Percentiles rank a stretch among this genome's conserved stretches.
These are phyloP conservation scores for Podila minutissima DNA, from an alignment of 192 early-diverging fungal species.

Conservation along the genomic window DNA sequence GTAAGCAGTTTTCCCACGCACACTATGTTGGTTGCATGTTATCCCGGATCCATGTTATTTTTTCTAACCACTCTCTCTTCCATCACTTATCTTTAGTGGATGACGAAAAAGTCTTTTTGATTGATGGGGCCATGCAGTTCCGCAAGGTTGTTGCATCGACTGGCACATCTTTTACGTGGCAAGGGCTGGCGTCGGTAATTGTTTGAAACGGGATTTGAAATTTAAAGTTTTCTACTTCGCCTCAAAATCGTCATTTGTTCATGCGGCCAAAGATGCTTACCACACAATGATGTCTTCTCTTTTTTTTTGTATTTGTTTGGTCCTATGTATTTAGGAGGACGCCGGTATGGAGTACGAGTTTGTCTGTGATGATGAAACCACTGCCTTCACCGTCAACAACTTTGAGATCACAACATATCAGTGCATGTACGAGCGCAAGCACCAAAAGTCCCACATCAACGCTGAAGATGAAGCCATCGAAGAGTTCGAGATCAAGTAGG, in stretches of 20 bases:
- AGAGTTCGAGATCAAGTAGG: slow-evolving; percentile 56
- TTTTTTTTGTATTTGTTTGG: not conserved
- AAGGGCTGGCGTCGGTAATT: slow-evolving; percentile 58
- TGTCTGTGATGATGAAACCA: slow-evolving; percentile 55
- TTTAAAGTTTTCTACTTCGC: not conserved
- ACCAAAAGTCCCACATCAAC: slow-evolving; percentile 54
- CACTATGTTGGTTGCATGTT: not conserved
- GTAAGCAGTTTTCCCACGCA: slow-evolving; percentile 1
- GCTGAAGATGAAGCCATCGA: slow-evolving; percentile 63
- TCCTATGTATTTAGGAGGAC: slow-evolving; percentile 36
- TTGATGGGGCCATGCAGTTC: slow-evolving; percentile 67
- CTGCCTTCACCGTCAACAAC: slow-evolving; percentile 41
- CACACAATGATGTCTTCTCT: not conserved
- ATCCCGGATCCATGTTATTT: not conserved
- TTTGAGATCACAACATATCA: slow-evolving; percentile 72
- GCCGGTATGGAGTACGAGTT: slow-evolving; percentile 55
- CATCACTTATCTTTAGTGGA: slow-evolving; percentile 46
- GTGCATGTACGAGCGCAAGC: slow-evolving; percentile 72
- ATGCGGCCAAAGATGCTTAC: slow-evolving; percentile 2
- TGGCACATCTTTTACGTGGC: slow-evolving; percentile 60
- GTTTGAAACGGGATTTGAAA: not conserved
- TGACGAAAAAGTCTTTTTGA: slow-evolving; percentile 76
- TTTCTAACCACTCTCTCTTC: not conserved
- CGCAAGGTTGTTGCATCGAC: slow-evolving; percentile 45
- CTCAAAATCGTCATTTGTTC: not conserved